phyloP scores from a whole-genome alignment of 805 yeast species.

The Candida gorgasii region DNA sequence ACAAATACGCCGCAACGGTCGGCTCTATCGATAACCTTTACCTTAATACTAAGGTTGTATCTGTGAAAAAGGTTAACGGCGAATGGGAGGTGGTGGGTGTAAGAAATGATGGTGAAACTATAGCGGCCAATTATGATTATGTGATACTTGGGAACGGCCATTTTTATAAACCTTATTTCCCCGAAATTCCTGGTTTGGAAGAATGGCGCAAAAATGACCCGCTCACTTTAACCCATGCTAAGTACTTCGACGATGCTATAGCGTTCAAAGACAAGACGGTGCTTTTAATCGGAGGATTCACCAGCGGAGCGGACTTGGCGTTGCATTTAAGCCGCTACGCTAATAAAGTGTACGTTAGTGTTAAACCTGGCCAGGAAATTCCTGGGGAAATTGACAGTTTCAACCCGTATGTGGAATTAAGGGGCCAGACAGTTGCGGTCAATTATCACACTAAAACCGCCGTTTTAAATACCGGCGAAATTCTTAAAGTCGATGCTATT shows the following conservation, averaged over 20 bases:
- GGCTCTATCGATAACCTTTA: conserved; percentile 8
- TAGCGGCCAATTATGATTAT: conserved; percentile 25
- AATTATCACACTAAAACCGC: conserved; percentile 27
- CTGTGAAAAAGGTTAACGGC: conserved; percentile 11
- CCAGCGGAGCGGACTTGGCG: conserved; percentile 76
- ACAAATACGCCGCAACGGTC: conserved; percentile 44
- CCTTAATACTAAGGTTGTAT: conserved; percentile 19
- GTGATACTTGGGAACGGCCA: conserved; percentile 43
- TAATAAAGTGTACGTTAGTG: conserved; percentile 25
- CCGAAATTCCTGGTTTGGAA: conserved; percentile 32
- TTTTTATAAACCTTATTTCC: conserved; percentile 37
- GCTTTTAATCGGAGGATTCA: conserved; percentile 72
- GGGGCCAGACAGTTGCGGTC: conserved; percentile 23
- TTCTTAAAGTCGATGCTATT: conserved; percentile 25
- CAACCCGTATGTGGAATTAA: conserved; percentile 12
- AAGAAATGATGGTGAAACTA: conserved; percentile 3
- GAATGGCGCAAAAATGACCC: conserved; percentile 31
- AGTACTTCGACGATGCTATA: conserved; percentile 27
- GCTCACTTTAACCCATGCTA: conserved; percentile 31
- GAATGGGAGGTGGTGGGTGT: conserved; percentile 19
- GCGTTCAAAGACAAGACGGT: conserved; percentile 42
- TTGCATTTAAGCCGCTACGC: conserved; percentile 52
- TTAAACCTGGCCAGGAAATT: conserved; percentile 12
- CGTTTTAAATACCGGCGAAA: background rate
- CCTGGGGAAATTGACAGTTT: conserved; percentile 2